Conservation (phyloP, 1,284 basidiomycete species). For the Ganoderma lingzhi region DNA sequence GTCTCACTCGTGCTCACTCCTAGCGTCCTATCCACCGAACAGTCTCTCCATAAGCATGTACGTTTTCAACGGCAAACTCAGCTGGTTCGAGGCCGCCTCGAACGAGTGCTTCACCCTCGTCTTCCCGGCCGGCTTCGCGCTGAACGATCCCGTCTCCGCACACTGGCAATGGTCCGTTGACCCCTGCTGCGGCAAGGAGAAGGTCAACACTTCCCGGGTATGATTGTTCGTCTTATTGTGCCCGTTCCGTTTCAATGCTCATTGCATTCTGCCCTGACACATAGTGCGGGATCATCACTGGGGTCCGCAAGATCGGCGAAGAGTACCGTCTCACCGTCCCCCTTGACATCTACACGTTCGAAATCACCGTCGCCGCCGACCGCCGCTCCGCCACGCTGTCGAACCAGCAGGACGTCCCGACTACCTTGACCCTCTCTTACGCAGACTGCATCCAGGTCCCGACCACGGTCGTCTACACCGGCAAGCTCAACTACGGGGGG, state of each 20-base stretch:
- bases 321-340: background rate
- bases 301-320: background rate
- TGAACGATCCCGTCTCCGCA: constrained; percentile 8
- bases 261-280: background rate
- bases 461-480: constrained; percentile 2
- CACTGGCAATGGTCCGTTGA: constrained; percentile 4
- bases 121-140: background rate
- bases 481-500: background rate
- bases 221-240: background rate
- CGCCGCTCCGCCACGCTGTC: background rate
- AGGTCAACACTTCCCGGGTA: background rate
- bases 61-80: constrained; percentile 2
- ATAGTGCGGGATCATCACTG: background rate
- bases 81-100: background rate
- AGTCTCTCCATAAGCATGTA: background rate
- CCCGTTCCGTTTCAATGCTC: background rate
- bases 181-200: background rate
- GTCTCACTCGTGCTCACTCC: background rate
- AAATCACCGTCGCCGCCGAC: constrained; percentile 1
- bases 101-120: constrained; percentile 7
- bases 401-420: background rate
- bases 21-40: background rate
- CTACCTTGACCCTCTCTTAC: background rate
- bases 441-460: background rate
- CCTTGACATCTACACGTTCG: background rate